Percentiles rank a stretch among this genome's conserved stretches.
Conservation (phyloP, 306 rosid species). For the Erythrophleum fordii region DNA sequence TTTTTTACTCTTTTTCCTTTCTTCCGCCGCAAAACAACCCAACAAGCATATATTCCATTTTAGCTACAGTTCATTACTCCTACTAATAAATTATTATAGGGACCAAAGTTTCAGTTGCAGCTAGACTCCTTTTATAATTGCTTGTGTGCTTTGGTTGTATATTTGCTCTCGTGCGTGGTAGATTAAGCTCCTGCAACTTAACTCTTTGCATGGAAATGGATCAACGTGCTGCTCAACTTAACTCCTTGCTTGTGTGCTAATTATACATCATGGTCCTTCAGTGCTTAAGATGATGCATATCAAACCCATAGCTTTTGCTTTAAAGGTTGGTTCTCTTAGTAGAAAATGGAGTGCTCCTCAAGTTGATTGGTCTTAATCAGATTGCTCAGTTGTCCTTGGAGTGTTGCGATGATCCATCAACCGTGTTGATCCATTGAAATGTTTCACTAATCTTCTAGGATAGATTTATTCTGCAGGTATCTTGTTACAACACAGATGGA, state of each 20-base stretch:
- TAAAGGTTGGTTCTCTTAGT: not conserved
- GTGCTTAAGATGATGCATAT: not conserved
- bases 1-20: no score
- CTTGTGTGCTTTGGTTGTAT: no score
- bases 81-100: not conserved
- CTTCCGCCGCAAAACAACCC: not conserved
- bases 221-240: no score
- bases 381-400: slow-evolving; percentile 16
- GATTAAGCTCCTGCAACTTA: no score
- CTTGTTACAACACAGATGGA: slow-evolving; percentile 42
- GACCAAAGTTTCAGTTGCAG: not conserved
- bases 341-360: no score
- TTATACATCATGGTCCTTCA: not conserved
- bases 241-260: not conserved
- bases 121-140: no score
- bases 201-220: no score
- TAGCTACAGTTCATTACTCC: not conserved
- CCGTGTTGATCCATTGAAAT: not conserved
- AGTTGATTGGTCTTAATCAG: not conserved
- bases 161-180: no score
- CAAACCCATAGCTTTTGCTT: not conserved
- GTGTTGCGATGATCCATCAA: not conserved
- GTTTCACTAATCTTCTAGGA: slow-evolving; percentile 27
- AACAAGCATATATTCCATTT: no score
- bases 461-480: slow-evolving; percentile 47